Conservation (phyloP, 2,329 filamentous ascomycete species). For the Leptosphaerulina australis region DNA sequence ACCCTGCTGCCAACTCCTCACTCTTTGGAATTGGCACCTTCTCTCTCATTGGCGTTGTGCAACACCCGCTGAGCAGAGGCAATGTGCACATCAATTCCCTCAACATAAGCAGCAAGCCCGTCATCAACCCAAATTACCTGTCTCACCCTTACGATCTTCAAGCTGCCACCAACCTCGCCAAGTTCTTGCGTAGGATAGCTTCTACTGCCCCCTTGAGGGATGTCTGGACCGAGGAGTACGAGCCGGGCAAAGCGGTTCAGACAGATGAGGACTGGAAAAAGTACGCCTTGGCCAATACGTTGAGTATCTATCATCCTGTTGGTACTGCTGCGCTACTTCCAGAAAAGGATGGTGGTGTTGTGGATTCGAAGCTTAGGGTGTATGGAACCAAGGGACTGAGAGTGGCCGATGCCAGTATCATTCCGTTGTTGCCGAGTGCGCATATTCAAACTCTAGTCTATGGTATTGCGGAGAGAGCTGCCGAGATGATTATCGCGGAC, state of each 20-base stretch:
- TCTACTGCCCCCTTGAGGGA: conserved; percentile 33
- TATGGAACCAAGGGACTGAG: conserved; percentile 31
- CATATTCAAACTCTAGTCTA: conserved; percentile 40
- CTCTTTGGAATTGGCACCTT: conserved; percentile 39
- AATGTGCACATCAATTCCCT: conserved; percentile 33
- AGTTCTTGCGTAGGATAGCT: conserved; percentile 39
- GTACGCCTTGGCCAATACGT: conserved; percentile 24
- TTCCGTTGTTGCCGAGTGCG: conserved; percentile 33
- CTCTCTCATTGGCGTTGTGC: conserved; percentile 44
- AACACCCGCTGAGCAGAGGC: conserved; percentile 44
- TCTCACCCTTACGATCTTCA: conserved; percentile 36
- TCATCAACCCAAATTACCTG: conserved; percentile 40
- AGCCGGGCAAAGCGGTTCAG: conserved; percentile 35
- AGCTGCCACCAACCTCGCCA: conserved; percentile 26
- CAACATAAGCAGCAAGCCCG: conserved; percentile 31
- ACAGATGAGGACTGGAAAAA: conserved; percentile 36
- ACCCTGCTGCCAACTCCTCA: conserved; percentile 34
- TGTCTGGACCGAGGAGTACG: conserved; percentile 39
- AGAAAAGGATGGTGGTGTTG: conserved; percentile 33
- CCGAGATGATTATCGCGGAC: conserved; percentile 26
- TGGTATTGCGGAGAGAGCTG: conserved; percentile 38
- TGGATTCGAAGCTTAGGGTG: conserved; percentile 28
- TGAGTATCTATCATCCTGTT: conserved; percentile 43
- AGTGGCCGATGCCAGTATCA: conserved; percentile 40
- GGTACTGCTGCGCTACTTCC: conserved; percentile 45